Evolutionary conservation across 106 monocot species (phyloP), one percentile per base, ranked within the genome.

Genomic region (Dioscorea alata): DNA sequence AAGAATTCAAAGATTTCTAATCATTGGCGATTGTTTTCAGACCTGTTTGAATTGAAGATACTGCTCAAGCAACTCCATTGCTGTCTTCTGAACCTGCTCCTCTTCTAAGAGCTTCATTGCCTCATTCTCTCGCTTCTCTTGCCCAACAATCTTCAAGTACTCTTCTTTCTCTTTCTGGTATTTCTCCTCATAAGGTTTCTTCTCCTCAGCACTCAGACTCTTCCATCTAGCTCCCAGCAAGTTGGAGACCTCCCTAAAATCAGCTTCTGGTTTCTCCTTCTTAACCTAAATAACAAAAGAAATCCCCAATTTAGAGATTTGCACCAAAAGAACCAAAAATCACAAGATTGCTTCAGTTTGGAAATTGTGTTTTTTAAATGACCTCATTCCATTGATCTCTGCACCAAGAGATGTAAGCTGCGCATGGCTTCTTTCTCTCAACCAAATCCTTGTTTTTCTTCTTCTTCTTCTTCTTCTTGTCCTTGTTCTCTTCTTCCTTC

Each of bases 331-430:
- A 42, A 14, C 28, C n/a, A n/a, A n/a, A n/a, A n/a, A n/a, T n/a
- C n/a, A 60, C 20, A 59, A 60, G 4, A 4, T 13, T 34, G 61
- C 15, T 7, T 13, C 31, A 9, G 6, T 72, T n/a, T 31, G 13
- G 23, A n/a, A 20, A 2, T 18, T 6, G 13, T 17, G 48, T 2
- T 18, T n/a, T 28, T 24, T 1, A 23, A 4, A 56, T 65, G 42
- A 86, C 89, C 90, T 84, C 83, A 17, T 72, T 84, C 95, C 91
- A 95, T 49, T 91, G 88, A 65, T 95, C 91, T 73, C 84, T 95
- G 78, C 76, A 88, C 86, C 79, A 95, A 18, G 75, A 72, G 10
- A 86, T 33, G 68, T 95, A 95, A 1, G 91, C 79, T 1, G 91
- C 73, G 62, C 79, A 80, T 6, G 91, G 95, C 80, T 88, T 91